These are phyloP conservation scores for Rugonectria rugulosa DNA, from an alignment of 2,329 filamentous ascomycete species.

Conservation along the genomic window DNA sequence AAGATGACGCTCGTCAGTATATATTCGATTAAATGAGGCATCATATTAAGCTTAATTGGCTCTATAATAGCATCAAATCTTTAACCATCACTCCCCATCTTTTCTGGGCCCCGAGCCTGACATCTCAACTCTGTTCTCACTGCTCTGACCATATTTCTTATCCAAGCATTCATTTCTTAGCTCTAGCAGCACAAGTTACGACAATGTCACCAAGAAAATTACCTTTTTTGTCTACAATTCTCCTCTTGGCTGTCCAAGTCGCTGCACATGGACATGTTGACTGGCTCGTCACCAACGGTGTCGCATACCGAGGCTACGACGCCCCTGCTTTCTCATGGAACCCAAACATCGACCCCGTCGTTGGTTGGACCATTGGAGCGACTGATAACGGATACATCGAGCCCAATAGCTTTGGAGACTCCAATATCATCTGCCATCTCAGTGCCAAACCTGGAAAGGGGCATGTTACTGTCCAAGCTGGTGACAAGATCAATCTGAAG, in stretches of 20 bases:
- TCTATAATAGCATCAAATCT: too few relatives aligned
- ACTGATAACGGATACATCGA: constrained; percentile 60
- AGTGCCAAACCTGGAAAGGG: constrained; percentile 47
- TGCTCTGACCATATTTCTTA: neutral
- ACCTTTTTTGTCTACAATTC: neutral
- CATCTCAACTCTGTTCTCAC: neutral
- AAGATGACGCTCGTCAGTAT: neutral
- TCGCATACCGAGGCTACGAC: constrained; percentile 34
- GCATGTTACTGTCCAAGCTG: constrained; percentile 49
- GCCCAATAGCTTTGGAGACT: constrained; percentile 46
- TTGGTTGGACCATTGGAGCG: constrained; percentile 33
- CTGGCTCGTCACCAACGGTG: constrained; percentile 34
- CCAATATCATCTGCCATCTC: constrained; percentile 58
- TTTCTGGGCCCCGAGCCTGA: neutral
- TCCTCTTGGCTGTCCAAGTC: neutral
- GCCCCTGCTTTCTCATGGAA: constrained; percentile 35
- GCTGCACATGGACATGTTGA: constrained; percentile 35
- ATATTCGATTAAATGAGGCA: neutral
- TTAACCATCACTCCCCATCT: neutral
- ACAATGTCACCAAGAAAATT: constrained; percentile 16
- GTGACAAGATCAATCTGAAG: constrained; percentile 49
- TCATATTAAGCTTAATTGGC: neutral
- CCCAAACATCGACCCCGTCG: constrained; percentile 27
- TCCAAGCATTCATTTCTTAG: neutral
- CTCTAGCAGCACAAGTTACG: neutral